Evolutionary conservation across 2,329 filamentous ascomycete species (phyloP).

Genomic region (Dendrostoma leiphaemia): DNA sequence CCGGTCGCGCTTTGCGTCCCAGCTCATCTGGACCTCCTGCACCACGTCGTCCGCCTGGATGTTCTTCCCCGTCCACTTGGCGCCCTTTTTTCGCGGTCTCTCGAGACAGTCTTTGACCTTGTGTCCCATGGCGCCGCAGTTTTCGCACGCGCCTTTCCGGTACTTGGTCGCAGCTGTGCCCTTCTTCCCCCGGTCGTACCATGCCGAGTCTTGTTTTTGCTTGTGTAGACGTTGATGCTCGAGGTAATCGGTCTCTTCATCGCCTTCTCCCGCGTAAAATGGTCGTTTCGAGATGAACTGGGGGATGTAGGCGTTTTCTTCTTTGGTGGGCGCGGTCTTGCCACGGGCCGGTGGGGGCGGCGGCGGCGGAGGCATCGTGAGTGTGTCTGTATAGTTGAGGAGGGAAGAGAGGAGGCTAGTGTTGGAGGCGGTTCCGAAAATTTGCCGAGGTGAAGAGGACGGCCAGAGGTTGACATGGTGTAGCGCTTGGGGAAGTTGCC

Average conservation of each 20-base stretch:
- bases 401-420: not conserved
- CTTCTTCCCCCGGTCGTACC: conserved; percentile 90
- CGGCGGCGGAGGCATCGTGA: conserved; percentile 22
- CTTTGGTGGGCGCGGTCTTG: conserved; percentile 52
- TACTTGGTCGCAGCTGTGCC: conserved; percentile 93
- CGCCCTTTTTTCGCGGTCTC: conserved; percentile 83
- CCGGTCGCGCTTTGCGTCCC: conserved; percentile 95
- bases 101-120: conserved; percentile 92
- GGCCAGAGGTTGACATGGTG: not conserved
- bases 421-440: no score
- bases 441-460: not conserved
- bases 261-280: conserved; percentile 83
- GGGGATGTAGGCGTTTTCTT: conserved; percentile 98
- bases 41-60: conserved; percentile 90
- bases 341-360: conserved; percentile 6
- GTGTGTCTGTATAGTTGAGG: not conserved
- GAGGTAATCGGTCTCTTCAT: conserved; percentile 80
- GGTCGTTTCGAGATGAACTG: conserved; percentile 97
- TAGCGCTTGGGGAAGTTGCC: not conserved
- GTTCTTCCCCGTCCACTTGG: conserved; percentile 87
- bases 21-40: conserved; percentile 82
- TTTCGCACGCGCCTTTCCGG: conserved; percentile 96
- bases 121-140: conserved; percentile 96
- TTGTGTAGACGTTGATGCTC: conserved; percentile 91
- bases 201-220: conserved; percentile 73